Conservation (phyloP, 768 basidiomycete genomes). For the Boletellus sp. region DNA sequence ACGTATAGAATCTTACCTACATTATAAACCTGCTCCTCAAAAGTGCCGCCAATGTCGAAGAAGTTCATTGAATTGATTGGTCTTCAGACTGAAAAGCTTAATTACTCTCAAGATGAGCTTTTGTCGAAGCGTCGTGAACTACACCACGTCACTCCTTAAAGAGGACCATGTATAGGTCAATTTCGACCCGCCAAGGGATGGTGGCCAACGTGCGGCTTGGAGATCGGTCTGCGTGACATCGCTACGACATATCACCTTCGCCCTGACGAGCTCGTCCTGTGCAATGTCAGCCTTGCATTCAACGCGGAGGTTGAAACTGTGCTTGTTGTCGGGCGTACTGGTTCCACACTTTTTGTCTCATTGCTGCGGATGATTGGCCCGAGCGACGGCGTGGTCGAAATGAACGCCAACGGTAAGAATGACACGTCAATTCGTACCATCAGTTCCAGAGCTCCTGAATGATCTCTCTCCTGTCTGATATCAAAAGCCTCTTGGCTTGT, state of each 20-base stretch:
- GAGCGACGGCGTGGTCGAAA: no score
- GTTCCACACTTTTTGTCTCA: slow-evolving; percentile 61
- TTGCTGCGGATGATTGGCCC: slow-evolving; percentile 73
- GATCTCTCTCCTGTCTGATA: slow-evolving; percentile 67
- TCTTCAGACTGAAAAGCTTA: not conserved
- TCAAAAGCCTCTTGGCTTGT: slow-evolving; percentile 69
- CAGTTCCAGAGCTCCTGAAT: no score
- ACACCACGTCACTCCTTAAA: no score
- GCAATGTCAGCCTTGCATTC: slow-evolving; percentile 60
- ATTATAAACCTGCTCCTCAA: slow-evolving; percentile 30
- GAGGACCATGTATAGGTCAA: no score
- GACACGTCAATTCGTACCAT: no score
- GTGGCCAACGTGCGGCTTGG: no score
- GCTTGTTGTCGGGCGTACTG: slow-evolving; percentile 76
- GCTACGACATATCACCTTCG: slow-evolving; percentile 72
- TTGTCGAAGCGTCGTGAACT: no score
- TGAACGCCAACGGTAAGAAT: slow-evolving; percentile 54
- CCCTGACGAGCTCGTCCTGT: slow-evolving; percentile 56
- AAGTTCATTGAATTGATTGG: slow-evolving; percentile 9
- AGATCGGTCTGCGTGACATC: slow-evolving; percentile 51
- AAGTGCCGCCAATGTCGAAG: slow-evolving; percentile 28
- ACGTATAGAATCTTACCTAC: slow-evolving; percentile 25
- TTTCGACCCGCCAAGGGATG: no score
- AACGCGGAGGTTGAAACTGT: slow-evolving; percentile 65
- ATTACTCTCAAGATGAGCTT: no score